Evolutionary conservation across 164 flowering plant genomes (phyloP).

Genomic region (Stephania japonica): DNA sequence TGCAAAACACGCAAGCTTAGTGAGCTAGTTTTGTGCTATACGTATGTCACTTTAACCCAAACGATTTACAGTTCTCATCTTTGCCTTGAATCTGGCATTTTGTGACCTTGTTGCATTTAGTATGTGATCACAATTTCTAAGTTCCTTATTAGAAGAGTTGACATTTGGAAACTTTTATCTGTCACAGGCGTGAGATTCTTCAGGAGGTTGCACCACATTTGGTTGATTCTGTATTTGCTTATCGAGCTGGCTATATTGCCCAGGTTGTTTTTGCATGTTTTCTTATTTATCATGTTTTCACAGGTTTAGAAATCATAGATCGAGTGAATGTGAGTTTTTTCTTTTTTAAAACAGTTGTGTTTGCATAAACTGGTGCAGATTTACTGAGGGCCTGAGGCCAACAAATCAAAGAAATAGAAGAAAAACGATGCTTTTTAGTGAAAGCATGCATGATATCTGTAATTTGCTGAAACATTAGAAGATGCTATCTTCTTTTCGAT

Average conservation of each 20-base stretch:
- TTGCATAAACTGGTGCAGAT: no score
- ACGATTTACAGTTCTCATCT: not conserved
- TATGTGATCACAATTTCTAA: not conserved
- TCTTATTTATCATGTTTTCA: not conserved
- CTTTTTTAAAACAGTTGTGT: no score
- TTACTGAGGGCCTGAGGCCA: no score
- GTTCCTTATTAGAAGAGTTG: not conserved
- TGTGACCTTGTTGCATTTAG: not conserved
- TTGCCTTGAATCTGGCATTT: no score
- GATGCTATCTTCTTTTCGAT: no score
- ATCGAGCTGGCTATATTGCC: constrained; percentile 85
- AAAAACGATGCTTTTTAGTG: no score
- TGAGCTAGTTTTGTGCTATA: constrained; percentile 79
- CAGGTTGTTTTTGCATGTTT: constrained; percentile 39
- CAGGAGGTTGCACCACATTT: constrained; percentile 66
- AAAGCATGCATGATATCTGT: no score
- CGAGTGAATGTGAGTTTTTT: no score
- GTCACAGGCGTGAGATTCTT: constrained; percentile 77
- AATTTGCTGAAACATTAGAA: no score
- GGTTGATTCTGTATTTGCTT: constrained; percentile 56
- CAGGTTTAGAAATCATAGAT: no score
- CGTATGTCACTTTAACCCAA: constrained; percentile 46
- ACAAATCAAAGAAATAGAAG: no score
- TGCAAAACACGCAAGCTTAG: constrained; percentile 93
- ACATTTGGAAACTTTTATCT: constrained; percentile 2